Percentiles rank a stretch among this genome's conserved stretches.
Evolutionary conservation across 345 rosid species (phyloP).

Genomic region (Populus euphratica): DNA sequence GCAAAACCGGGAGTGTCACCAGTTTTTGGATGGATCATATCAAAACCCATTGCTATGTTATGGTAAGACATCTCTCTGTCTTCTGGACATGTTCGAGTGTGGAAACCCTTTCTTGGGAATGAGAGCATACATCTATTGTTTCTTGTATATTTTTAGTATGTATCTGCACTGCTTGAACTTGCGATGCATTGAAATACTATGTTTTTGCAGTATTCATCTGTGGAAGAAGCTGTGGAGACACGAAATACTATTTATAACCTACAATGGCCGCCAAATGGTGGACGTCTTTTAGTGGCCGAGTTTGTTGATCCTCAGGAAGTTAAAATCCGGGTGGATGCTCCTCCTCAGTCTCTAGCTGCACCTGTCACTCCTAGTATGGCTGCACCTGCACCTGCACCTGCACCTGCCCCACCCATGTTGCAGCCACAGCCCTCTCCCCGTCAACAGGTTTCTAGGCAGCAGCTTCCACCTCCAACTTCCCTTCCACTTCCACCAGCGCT

Average conservation of each 20-base stretch:
- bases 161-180: neutral
- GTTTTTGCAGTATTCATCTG: constrained; percentile 72
- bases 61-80: constrained; percentile 49
- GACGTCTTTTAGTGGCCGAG: constrained; percentile 74
- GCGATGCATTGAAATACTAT: neutral
- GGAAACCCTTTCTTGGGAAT: neutral
- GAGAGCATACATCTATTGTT: neutral
- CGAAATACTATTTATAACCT: constrained; percentile 85
- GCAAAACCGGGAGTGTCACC: constrained; percentile 70
- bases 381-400: too few species aligned
- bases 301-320: constrained; percentile 88
- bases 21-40: constrained; percentile 98
- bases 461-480: constrained; percentile 50
- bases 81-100: neutral
- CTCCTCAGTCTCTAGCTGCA: constrained; percentile 42
- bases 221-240: constrained; percentile 81
- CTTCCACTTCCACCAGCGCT: constrained; percentile 64
- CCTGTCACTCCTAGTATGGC: constrained; percentile 30
- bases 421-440: constrained; percentile 54
- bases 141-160: neutral
- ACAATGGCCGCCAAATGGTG: constrained; percentile 97
- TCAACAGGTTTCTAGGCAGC: constrained; percentile 52
- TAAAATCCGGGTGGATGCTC: constrained; percentile 58
- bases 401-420: constrained; percentile 12
- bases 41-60: constrained; percentile 93